A percentile compares a stretch with the other conserved stretches of the same genome.
Conservation (phyloP, 257 asterid genomes). For the Ilex asprella region DNA sequence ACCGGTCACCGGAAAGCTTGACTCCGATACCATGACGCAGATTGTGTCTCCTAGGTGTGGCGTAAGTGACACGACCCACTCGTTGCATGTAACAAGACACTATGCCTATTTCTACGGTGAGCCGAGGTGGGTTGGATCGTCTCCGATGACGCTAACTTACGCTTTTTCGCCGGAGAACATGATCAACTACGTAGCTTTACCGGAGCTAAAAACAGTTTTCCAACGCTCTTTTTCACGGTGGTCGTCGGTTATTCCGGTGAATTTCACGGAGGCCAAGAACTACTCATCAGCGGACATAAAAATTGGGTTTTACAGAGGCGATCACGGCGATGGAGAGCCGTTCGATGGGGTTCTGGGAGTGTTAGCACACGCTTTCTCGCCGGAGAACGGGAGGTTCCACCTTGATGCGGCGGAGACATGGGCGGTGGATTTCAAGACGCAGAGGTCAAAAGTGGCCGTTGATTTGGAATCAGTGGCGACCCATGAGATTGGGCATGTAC, state of each 20-base stretch:
- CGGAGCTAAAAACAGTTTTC: slow-evolving; percentile 37
- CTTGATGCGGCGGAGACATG: slow-evolving; percentile 74
- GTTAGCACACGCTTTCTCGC: slow-evolving; percentile 87
- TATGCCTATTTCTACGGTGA: slow-evolving; percentile 48
- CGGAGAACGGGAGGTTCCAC: slow-evolving; percentile 84
- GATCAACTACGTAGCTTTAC: slow-evolving; percentile 35
- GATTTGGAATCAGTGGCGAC: slow-evolving; percentile 95
- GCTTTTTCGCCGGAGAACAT: slow-evolving; percentile 50
- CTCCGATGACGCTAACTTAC: slow-evolving; percentile 53
- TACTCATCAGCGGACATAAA: slow-evolving; percentile 53
- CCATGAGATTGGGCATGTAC: slow-evolving; percentile 84
- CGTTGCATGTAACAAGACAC: slow-evolving; percentile 28
- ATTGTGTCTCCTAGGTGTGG: slow-evolving; percentile 77
- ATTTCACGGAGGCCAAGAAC: slow-evolving; percentile 48
- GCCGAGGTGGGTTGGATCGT: slow-evolving; percentile 53
- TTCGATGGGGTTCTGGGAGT: slow-evolving; percentile 80
- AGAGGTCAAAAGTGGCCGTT: slow-evolving; percentile 60
- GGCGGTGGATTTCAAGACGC: slow-evolving; percentile 61
- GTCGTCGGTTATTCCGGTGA: slow-evolving; percentile 83
- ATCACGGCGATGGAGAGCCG: slow-evolving; percentile 85
- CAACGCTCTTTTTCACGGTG: slow-evolving; percentile 61
- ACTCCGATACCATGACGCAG: slow-evolving; percentile 37
- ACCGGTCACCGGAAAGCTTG: slow-evolving; percentile 47
- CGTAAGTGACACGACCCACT: slow-evolving; percentile 26
- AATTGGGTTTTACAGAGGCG: slow-evolving; percentile 75